These are phyloP conservation scores for Debaryomyces maramus DNA, from an alignment of 805 yeast species.

Conservation along the genomic window DNA sequence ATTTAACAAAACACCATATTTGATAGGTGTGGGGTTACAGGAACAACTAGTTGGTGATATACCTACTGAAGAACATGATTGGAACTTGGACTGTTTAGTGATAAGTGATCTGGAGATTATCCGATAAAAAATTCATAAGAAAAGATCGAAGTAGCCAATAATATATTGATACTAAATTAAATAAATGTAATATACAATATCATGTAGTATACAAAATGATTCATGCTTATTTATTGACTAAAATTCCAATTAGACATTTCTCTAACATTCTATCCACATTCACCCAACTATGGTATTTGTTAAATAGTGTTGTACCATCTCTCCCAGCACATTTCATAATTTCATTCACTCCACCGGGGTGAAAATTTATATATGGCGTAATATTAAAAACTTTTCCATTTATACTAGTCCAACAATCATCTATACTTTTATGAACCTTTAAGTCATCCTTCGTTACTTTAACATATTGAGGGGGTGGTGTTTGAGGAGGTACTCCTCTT, in stretches of 20 bases:
- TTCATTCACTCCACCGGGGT: slow-evolving; percentile 89
- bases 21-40: slow-evolving; percentile 64
- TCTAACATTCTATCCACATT: slow-evolving; percentile 80
- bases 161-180: slow-evolving; percentile 3
- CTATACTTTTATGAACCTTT: slow-evolving; percentile 52
- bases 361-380: slow-evolving; percentile 80
- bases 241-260: slow-evolving; percentile 72
- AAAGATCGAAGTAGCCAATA: slow-evolving; percentile 11
- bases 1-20: slow-evolving; percentile 33
- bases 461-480: slow-evolving; percentile 53
- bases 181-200: slow-evolving; percentile 5
- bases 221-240: slow-evolving; percentile 14
- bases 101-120: slow-evolving; percentile 28
- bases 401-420: slow-evolving; percentile 85
- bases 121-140: neutral
- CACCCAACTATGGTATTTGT: slow-evolving; percentile 72
- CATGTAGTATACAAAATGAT: neutral
- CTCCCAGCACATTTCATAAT: slow-evolving; percentile 77
- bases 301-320: slow-evolving; percentile 77
- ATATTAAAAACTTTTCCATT: slow-evolving; percentile 81
- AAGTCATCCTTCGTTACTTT: slow-evolving; percentile 59
- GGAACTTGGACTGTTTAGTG: slow-evolving; percentile 54
- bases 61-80: slow-evolving; percentile 67
- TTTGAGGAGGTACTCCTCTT: slow-evolving; percentile 50
- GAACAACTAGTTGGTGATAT: slow-evolving; percentile 58